Base-by-base conservation (phyloP, 1,284 basidiomycete genomes). In the Xerocomus minutiporus region DNA sequence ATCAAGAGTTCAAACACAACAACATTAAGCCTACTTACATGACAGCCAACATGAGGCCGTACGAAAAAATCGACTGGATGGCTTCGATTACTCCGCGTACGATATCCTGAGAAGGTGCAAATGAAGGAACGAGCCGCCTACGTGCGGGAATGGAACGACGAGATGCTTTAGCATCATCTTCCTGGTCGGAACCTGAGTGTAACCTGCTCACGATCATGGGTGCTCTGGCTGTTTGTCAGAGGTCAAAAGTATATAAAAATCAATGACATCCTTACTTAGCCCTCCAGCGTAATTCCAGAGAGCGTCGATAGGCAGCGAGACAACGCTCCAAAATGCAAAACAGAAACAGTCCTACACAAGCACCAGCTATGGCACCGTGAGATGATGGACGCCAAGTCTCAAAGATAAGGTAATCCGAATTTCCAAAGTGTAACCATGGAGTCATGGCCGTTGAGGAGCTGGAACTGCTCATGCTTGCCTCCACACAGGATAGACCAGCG, bases 241-340 rank as follows among this genome's bases (percentile, higher is more conserved):
- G 17, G 38, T 8, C 4, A 32, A n/a, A 17, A 12, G 12, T 15
- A 4, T 20, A 41, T 7, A 12, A 29, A 44, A 17, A 17, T 31
- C 8, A 17, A 12, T 9, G 43, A n/a, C 51, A 39, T 48, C 57
- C 77, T 60, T 59, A 88, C 88, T 74, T 79, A 57, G 70, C 67
- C 44, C 65, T 71, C 90, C 89, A 92, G 31, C 75, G 72, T 1
- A 64, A 66, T 57, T 84, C 78, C 51, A 81, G 72, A 9, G 74
- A 66, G n/a, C 75, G 69, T 26, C 85, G 75, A 53, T 78, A 71
- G 0, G 82, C 83, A 12, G 78, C 69, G 36, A 92, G 64, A 70
- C 80, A 83, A 53, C 90, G 75, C 52, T 91, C 88, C 34, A 88
- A 69, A 5, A 91, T 64, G 7, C 82, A 81, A 29, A 93, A 71